These are phyloP conservation scores for Tolypocladium amazonense DNA, from an alignment of 2,329 filamentous ascomycete genomes.

Conservation along the genomic window DNA sequence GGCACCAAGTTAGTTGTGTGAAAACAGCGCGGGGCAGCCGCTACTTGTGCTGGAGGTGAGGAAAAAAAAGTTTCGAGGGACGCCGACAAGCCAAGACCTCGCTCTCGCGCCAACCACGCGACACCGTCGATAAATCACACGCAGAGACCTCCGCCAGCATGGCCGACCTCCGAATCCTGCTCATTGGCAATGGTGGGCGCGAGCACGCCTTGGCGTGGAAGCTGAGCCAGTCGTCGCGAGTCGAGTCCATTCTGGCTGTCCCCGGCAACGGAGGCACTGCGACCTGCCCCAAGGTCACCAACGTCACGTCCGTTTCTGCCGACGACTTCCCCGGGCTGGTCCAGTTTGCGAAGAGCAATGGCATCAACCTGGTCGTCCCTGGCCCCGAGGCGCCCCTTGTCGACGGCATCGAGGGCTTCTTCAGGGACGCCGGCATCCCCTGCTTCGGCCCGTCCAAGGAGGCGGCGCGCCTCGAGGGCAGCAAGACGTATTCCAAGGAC, in stretches of 20 bases:
- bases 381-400: constrained; percentile 93
- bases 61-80: background rate
- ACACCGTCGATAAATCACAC: background rate
- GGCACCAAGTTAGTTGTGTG: background rate
- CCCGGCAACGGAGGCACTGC: constrained; percentile 85
- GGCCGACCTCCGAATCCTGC: constrained; percentile 55
- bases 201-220: constrained; percentile 96
- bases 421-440: constrained; percentile 61
- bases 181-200: constrained; percentile 87
- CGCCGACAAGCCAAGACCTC: background rate
- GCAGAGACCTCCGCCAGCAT: constrained; percentile 7
- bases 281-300: constrained; percentile 58
- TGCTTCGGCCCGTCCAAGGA: constrained; percentile 79
- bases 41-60: background rate
- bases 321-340: constrained; percentile 74
- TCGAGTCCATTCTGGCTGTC: constrained; percentile 62
- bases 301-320: constrained; percentile 57
- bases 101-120: background rate
- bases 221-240: constrained; percentile 67
- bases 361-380: constrained; percentile 74
- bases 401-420: constrained; percentile 77
- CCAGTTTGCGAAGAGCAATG: constrained; percentile 59
- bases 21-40: background rate
- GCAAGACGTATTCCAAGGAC: constrained; percentile 95
- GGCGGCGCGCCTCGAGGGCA: constrained; percentile 86